A percentile compares a stretch with the other conserved stretches of the same genome.
These are phyloP conservation scores for Emericellopsis atlantica DNA, from an alignment of 2,329 filamentous ascomycete genomes.

Conservation along the genomic window DNA sequence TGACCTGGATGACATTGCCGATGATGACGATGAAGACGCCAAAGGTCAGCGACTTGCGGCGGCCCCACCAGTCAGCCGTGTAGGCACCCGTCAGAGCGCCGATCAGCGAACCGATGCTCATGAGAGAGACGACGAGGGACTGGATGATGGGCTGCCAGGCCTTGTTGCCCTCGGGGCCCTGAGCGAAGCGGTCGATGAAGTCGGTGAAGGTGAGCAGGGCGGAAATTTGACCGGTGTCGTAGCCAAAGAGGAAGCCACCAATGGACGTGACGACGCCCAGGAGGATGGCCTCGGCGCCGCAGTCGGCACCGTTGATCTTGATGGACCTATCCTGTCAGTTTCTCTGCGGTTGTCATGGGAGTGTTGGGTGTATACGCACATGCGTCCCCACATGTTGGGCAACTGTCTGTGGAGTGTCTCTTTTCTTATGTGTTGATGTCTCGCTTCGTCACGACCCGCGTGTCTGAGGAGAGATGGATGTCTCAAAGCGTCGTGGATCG, in stretches of 20 bases:
- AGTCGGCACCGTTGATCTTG: slow-evolving; percentile 27
- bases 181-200: slow-evolving; percentile 43
- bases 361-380: not conserved
- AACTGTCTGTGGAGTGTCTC: not conserved
- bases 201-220: slow-evolving; percentile 35
- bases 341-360: too few species aligned
- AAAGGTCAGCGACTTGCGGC: slow-evolving; percentile 40
- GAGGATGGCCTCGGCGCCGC: slow-evolving; percentile 24
- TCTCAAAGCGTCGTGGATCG: not conserved
- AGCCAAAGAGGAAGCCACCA: slow-evolving; percentile 51
- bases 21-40: slow-evolving; percentile 45
- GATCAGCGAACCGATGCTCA: slow-evolving; percentile 41
- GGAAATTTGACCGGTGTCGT: slow-evolving; percentile 50
- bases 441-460: not conserved
- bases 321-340: slow-evolving; percentile 17
- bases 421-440: not conserved
- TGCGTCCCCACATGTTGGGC: not conserved
- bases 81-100: slow-evolving; percentile 40
- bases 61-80: slow-evolving; percentile 44
- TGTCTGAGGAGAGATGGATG: not conserved
- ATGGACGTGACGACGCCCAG: slow-evolving; percentile 41
- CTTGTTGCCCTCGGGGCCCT: slow-evolving; percentile 21
- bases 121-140: slow-evolving; percentile 41
- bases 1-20: slow-evolving; percentile 55
- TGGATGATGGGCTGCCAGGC: slow-evolving; percentile 27